phyloP scores from a whole-genome alignment of 345 rosid genomes.

The Orychophragmus violaceus region DNA sequence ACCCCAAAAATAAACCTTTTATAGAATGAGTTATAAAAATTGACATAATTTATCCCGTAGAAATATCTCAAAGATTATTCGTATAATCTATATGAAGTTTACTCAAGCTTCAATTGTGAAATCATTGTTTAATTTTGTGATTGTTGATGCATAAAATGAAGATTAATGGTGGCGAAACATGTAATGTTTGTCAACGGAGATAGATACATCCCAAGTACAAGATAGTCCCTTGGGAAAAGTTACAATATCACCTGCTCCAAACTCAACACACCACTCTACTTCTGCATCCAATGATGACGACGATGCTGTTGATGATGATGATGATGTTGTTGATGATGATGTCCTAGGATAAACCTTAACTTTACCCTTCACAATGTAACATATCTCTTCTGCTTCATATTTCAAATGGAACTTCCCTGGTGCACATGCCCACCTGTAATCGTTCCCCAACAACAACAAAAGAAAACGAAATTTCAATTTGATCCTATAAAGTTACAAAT shows the following conservation, averaged over 20 bases:
- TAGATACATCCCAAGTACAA: constrained; percentile 88
- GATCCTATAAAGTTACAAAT: neutral
- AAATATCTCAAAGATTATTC: neutral
- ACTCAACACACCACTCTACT: constrained; percentile 55
- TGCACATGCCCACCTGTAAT: constrained; percentile 88
- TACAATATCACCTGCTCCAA: constrained; percentile 92
- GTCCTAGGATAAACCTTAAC: constrained; percentile 69
- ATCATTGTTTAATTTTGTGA: neutral
- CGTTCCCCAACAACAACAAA: neutral
- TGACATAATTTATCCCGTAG: neutral
- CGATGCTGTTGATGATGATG: neutral
- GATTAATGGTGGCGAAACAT: constrained; percentile 51
- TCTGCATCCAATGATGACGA: constrained; percentile 8
- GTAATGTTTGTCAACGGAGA: constrained; percentile 82
- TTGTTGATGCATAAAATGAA: neutral
- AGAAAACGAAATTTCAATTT: neutral
- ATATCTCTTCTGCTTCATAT: constrained; percentile 88
- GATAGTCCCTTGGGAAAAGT: constrained; percentile 76
- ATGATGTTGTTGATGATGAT: constrained; percentile 16
- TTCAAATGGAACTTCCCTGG: constrained; percentile 79
- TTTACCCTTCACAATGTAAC: constrained; percentile 70
- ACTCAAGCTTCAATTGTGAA: neutral
- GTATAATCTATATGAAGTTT: neutral
- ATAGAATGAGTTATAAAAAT: too few species aligned
- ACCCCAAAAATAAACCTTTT: too few species aligned